These are phyloP conservation scores for Pisolithus microcarpus DNA, from an alignment of 768 basidiomycete species.

Conservation along the genomic window DNA sequence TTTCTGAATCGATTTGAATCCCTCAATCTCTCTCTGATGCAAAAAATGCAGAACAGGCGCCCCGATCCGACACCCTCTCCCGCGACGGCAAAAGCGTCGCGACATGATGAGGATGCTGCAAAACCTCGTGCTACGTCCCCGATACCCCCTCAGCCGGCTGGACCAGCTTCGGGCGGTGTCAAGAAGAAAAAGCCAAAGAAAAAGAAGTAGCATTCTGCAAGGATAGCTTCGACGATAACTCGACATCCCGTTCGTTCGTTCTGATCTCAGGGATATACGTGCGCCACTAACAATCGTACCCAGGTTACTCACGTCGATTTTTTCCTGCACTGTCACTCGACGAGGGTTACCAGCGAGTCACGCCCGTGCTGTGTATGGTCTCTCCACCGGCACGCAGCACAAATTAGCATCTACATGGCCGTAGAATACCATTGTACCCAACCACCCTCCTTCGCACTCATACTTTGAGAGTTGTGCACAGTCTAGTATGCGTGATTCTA, in stretches of 20 bases:
- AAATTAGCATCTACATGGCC: no score
- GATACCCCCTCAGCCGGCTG: slow-evolving; percentile 24
- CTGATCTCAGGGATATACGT: not conserved
- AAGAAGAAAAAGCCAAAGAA: slow-evolving; percentile 85
- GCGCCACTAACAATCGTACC: not conserved
- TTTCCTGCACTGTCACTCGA: not conserved
- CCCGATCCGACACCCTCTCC: slow-evolving; percentile 27
- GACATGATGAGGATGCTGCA: slow-evolving; percentile 14
- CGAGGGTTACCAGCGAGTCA: no score
- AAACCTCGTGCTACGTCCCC: slow-evolving; percentile 30
- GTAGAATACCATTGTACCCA: no score
- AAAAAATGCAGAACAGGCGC: slow-evolving; percentile 73
- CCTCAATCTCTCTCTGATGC: slow-evolving; percentile 78
- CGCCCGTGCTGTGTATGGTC: no score
- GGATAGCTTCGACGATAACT: not conserved
- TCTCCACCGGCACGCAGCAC: no score
- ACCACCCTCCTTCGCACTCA: no score
- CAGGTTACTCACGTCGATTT: no score
- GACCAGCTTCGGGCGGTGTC: slow-evolving; percentile 47
- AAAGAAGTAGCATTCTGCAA: slow-evolving; percentile 45
- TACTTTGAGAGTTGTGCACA: no score
- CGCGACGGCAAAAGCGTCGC: slow-evolving; percentile 10
- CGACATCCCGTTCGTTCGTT: slow-evolving; percentile 10
- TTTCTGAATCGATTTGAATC: slow-evolving; percentile 96
- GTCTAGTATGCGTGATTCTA: no score